These are phyloP conservation scores for Eremochloa ophiuroides DNA, from an alignment of 176 grass and related monocot species.

Conservation along the genomic window DNA sequence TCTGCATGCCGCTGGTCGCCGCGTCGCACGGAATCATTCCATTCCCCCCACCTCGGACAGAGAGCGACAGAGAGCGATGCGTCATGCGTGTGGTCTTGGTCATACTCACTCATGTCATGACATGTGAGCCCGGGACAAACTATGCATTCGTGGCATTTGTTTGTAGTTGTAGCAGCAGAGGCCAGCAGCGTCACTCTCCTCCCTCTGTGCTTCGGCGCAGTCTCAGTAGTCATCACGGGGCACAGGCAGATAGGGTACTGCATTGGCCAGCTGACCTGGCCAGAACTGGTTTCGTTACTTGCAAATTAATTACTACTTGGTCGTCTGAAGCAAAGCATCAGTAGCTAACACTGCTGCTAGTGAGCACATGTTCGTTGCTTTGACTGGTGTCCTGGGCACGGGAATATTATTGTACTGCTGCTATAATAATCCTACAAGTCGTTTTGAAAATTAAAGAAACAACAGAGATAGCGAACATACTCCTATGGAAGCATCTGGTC, in stretches of 20 bases:
- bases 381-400: conserved; percentile 1
- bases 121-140: neutral
- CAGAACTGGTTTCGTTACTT: neutral
- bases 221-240: neutral
- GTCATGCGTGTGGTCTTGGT: neutral
- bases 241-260: neutral
- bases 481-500: neutral
- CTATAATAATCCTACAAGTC: neutral
- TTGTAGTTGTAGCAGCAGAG: neutral
- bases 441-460: too few species aligned
- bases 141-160: neutral
- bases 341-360: neutral
- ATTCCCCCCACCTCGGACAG: neutral
- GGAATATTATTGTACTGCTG: neutral
- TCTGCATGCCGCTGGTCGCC: neutral
- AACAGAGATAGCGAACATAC: too few species aligned
- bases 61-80: neutral
- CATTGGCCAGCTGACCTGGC: neutral
- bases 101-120: neutral
- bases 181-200: neutral
- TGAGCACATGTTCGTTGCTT: conserved; percentile 26
- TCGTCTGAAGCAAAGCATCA: neutral
- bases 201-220: neutral
- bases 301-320: neutral
- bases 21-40: neutral